These are phyloP conservation scores for Suillus spraguei DNA, from an alignment of 768 basidiomycete species.

Conservation along the genomic window DNA sequence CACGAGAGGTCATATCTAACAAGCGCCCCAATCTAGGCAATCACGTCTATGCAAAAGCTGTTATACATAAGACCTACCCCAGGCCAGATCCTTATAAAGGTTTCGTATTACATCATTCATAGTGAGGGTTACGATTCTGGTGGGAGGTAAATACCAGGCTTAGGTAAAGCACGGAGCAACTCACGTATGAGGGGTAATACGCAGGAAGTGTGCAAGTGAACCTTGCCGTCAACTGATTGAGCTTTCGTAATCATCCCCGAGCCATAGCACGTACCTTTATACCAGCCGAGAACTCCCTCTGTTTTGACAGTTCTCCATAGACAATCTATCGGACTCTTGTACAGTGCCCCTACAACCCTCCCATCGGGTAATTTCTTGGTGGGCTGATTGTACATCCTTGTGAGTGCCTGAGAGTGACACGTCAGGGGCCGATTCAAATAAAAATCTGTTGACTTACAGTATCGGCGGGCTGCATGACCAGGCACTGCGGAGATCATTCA, in stretches of 20 bases:
- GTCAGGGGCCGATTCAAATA: background rate
- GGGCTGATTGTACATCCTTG: slow-evolving; percentile 96
- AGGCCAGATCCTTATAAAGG: slow-evolving; percentile 54
- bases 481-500: slow-evolving; percentile 48
- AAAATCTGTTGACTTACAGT: slow-evolving; percentile 55
- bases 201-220: slow-evolving; percentile 89
- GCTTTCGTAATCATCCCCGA: background rate
- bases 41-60: background rate
- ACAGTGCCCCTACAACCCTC: slow-evolving; percentile 70
- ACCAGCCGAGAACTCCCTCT: slow-evolving; percentile 93
- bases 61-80: slow-evolving; percentile 5
- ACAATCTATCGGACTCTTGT: slow-evolving; percentile 94
- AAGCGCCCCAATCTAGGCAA: background rate
- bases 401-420: slow-evolving; percentile 61
- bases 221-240: slow-evolving; percentile 44
- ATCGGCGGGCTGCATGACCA: slow-evolving; percentile 95
- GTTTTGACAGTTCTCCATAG: slow-evolving; percentile 93
- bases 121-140: slow-evolving; percentile 87
- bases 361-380: slow-evolving; percentile 73
- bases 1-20: background rate
- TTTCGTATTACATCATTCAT: slow-evolving; percentile 79
- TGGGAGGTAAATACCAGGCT: background rate
- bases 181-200: slow-evolving; percentile 92
- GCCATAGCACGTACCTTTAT: slow-evolving; percentile 68
- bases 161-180: slow-evolving; percentile 26